Conservation (phyloP, 1,139 yeast genomes). For the Zygosaccharomyces sapae region DNA sequence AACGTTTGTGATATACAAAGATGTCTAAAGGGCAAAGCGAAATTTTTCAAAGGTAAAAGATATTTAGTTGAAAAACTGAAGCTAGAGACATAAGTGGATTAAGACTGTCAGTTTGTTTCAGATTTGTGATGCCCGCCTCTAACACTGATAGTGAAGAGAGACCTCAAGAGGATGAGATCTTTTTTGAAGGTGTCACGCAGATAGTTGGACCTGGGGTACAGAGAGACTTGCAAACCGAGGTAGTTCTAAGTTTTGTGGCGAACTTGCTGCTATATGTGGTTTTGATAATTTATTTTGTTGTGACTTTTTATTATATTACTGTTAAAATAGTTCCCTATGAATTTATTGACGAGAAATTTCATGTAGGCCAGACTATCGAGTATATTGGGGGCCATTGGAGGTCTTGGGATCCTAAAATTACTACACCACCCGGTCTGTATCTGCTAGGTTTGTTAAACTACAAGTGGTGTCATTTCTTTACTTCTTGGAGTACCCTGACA, state of each 20-base stretch:
- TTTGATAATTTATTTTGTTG: conserved; percentile 21
- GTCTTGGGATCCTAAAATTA: conserved; percentile 83
- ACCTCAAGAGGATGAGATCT: conserved; percentile 2
- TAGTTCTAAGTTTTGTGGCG: conserved; percentile 26
- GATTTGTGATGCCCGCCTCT: background rate
- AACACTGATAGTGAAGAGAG: conserved; percentile 1
- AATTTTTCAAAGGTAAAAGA: conserved; percentile 2
- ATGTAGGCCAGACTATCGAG: conserved; percentile 68
- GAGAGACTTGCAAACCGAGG: conserved; percentile 31
- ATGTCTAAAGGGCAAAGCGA: conserved; percentile 5
- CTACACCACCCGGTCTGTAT: conserved; percentile 96
- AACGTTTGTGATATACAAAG: conserved; percentile 3
- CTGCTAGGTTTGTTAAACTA: conserved; percentile 51
- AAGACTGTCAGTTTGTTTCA: background rate
- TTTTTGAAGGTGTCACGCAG: conserved; percentile 13
- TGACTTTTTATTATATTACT: conserved; percentile 27
- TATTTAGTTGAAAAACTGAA: background rate
- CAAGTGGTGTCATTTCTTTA: conserved; percentile 33
- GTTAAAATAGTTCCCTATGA: conserved; percentile 28
- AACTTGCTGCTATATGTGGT: conserved; percentile 30
- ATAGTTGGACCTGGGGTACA: conserved; percentile 28
- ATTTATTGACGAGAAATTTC: conserved; percentile 73
- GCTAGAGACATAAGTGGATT: background rate
- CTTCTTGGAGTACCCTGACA: conserved; percentile 38
- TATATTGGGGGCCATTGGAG: conserved; percentile 59